Percentiles rank a stretch among this genome's conserved stretches.
Evolutionary conservation across 441 rosid genomes (phyloP).

Genomic region (California macrophylla): DNA sequence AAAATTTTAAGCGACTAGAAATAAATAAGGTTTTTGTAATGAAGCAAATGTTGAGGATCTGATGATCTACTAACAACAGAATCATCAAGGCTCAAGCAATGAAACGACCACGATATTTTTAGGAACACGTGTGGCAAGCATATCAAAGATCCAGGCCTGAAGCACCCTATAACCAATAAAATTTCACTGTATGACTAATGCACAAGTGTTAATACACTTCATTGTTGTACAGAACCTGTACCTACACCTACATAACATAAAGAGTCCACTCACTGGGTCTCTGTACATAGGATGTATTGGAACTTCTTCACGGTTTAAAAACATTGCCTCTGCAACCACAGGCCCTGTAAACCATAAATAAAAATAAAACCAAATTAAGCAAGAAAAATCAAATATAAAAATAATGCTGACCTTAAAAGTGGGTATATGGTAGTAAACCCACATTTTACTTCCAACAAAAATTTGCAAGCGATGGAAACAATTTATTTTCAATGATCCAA

Average conservation of each 20-base stretch:
- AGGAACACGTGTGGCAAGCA: neutral
- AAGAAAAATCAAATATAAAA: neutral
- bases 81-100: neutral
- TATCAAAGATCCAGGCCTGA: neutral
- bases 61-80: neutral
- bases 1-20: neutral
- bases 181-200: neutral
- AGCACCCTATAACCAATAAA: neutral
- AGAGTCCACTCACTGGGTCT: slow-evolving; percentile 64
- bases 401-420: neutral
- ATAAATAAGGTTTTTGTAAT: neutral
- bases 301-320: slow-evolving; percentile 81
- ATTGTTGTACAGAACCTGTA: neutral
- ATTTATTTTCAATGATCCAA: neutral
- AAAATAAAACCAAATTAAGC: neutral
- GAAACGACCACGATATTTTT: neutral
- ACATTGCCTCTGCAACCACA: slow-evolving; percentile 89
- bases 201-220: neutral
- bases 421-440: neutral
- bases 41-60: neutral
- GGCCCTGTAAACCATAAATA: slow-evolving; percentile 45
- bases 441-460: neutral
- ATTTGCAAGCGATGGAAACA: neutral
- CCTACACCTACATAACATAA: slow-evolving; percentile 11
- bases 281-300: slow-evolving; percentile 75